Conservation (phyloP, 2,329 filamentous ascomycete species). For the Bisporella sp. region DNA sequence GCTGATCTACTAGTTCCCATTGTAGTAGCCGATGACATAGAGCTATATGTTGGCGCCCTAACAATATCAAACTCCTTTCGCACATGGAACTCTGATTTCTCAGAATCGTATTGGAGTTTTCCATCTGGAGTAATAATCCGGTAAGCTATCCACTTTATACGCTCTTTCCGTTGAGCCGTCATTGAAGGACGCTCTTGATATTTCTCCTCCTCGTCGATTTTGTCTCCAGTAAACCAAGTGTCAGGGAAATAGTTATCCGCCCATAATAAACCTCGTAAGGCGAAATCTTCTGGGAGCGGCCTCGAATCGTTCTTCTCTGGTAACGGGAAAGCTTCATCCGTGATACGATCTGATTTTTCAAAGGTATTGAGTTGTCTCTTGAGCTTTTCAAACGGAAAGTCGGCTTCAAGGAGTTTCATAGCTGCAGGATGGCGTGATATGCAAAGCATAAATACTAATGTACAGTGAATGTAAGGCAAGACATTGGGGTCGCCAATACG, state of each 20-base stretch:
- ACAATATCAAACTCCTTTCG: no score
- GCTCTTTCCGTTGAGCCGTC: conserved; percentile 18
- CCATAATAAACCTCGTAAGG: conserved; percentile 16
- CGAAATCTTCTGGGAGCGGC: conserved; percentile 18
- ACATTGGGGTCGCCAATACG: conserved; percentile 18
- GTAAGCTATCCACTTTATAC: conserved; percentile 18
- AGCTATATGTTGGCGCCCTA: no score
- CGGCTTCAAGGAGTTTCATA: conserved; percentile 9
- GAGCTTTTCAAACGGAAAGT: conserved; percentile 16
- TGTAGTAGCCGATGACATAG: no score
- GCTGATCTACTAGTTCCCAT: no score
- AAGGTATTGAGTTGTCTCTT: conserved; percentile 13
- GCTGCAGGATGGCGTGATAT: conserved; percentile 12
- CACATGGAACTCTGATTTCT: no score
- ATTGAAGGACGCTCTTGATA: conserved; percentile 21
- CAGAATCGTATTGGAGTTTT: no score
- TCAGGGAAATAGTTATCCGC: conserved; percentile 15
- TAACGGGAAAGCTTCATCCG: conserved; percentile 9
- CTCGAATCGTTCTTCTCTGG: conserved; percentile 17
- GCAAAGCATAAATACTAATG: conserved; percentile 15
- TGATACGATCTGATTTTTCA: conserved; percentile 8
- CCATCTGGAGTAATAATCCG: conserved; percentile 5
- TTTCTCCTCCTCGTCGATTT: conserved; percentile 23
- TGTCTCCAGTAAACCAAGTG: conserved; percentile 16
- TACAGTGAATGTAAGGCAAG: conserved; percentile 16